phyloP scores from a whole-genome alignment of 202 grass and related monocot genomes.

The Panicum hallii region DNA sequence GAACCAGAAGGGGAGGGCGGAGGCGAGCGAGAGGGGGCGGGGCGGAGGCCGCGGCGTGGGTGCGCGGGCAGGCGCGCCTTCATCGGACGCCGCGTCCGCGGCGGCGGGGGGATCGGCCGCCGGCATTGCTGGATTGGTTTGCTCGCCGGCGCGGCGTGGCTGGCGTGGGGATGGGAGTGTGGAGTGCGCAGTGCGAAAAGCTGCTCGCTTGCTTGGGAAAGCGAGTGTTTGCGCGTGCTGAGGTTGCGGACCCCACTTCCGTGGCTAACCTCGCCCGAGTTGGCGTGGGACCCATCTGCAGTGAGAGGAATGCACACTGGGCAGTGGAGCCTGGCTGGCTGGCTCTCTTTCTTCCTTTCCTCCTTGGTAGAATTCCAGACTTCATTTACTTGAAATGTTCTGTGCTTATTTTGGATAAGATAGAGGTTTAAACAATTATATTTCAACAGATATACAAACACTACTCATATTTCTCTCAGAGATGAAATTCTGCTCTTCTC shows the following conservation, averaged over 20 bases:
- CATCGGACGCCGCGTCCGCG: neutral
- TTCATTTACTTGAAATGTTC: too few species aligned
- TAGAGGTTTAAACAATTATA: too few species aligned
- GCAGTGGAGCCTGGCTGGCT: neutral
- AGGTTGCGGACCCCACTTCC: neutral
- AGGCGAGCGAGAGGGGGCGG: constrained; percentile 19
- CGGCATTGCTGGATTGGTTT: constrained; percentile 42
- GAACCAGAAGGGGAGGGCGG: constrained; percentile 81
- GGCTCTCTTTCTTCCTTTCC: too few species aligned
- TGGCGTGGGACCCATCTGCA: neutral
- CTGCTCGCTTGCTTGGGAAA: constrained; percentile 33
- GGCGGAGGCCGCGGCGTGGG: neutral
- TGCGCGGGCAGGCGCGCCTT: neutral
- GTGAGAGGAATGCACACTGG: neutral
- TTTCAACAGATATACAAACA: too few species aligned
- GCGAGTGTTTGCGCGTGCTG: neutral
- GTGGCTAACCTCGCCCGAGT: neutral
- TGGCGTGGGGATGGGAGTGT: neutral
- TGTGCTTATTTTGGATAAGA: too few species aligned
- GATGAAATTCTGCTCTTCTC: too few species aligned
- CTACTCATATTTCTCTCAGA: too few species aligned
- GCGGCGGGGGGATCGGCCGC: constrained; percentile 15
- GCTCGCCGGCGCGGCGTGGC: constrained; percentile 32
- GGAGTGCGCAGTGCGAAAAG: constrained; percentile 36
- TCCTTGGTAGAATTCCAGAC: too few species aligned